Evolutionary conservation across 2,329 filamentous ascomycete genomes (phyloP).

Genomic region (Keithomyces neogunnii): DNA sequence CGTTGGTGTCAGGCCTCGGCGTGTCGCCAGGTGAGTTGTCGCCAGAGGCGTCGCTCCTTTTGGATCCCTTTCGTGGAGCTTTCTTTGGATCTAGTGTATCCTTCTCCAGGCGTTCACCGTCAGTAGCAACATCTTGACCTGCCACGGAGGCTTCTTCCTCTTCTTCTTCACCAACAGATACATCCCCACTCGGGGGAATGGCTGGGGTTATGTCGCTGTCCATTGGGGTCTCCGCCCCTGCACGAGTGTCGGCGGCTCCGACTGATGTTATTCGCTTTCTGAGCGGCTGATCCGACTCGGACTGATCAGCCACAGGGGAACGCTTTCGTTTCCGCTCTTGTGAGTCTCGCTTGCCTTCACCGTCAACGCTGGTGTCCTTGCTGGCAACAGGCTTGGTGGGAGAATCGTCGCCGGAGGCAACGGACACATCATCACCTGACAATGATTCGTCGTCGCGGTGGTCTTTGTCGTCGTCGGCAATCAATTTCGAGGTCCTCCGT

Average conservation of each 20-base stretch:
- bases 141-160: constrained; percentile 30
- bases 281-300: constrained; percentile 38
- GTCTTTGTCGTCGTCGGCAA: constrained; percentile 22
- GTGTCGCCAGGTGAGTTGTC: constrained; percentile 1
- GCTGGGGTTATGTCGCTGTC: constrained; percentile 28
- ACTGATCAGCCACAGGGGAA: constrained; percentile 33
- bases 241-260: constrained; percentile 28
- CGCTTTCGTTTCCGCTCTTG: constrained; percentile 42
- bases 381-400: constrained; percentile 23
- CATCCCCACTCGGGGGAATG: constrained; percentile 28
- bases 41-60: constrained; percentile 22
- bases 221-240: constrained; percentile 20
- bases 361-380: constrained; percentile 20
- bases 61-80: constrained; percentile 32
- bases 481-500: constrained; percentile 34
- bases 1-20: constrained; percentile 21
- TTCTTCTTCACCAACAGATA: constrained; percentile 40
- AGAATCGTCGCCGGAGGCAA: constrained; percentile 26
- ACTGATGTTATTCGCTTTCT: constrained; percentile 48
- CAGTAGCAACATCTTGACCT: constrained; percentile 15
- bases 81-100: constrained; percentile 29
- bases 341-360: constrained; percentile 23
- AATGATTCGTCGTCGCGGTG: constrained; percentile 31
- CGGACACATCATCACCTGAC: constrained; percentile 30
- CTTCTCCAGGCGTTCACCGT: constrained; percentile 21